These are phyloP conservation scores for Psilocybe cubensis DNA, from an alignment of 768 basidiomycete genomes.

Conservation along the genomic window DNA sequence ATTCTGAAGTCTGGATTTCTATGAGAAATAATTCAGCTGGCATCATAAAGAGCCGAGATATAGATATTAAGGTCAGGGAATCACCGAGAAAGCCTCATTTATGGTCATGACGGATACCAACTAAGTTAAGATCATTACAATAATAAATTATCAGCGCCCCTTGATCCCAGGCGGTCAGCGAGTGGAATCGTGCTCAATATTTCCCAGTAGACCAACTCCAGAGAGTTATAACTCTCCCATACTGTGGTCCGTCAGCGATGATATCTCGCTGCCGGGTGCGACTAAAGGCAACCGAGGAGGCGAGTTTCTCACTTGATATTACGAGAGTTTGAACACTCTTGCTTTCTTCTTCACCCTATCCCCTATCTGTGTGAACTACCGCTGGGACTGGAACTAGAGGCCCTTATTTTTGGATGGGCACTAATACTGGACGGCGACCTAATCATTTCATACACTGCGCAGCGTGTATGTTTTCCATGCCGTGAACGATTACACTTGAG, in stretches of 20 bases:
- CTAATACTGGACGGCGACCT: background rate
- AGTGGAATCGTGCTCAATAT: background rate
- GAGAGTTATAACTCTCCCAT: background rate
- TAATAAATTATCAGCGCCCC: background rate
- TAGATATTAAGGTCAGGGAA: too few relatives aligned
- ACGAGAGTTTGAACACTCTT: background rate
- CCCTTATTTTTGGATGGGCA: background rate
- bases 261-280: background rate
- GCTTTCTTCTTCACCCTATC: background rate
- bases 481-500: background rate
- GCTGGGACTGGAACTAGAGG: background rate
- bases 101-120: background rate
- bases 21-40: background rate
- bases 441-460: background rate
- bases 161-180: background rate
- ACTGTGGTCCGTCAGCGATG: background rate
- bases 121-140: background rate
- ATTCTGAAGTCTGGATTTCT: background rate
- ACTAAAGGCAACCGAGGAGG: background rate
- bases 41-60: background rate
- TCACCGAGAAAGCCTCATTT: background rate
- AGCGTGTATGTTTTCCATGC: background rate
- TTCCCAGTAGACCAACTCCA: background rate
- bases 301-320: background rate
- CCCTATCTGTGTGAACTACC: background rate